phyloP scores from a whole-genome alignment of 2,329 filamentous ascomycete species.

The Exophiala xenobiotica region DNA sequence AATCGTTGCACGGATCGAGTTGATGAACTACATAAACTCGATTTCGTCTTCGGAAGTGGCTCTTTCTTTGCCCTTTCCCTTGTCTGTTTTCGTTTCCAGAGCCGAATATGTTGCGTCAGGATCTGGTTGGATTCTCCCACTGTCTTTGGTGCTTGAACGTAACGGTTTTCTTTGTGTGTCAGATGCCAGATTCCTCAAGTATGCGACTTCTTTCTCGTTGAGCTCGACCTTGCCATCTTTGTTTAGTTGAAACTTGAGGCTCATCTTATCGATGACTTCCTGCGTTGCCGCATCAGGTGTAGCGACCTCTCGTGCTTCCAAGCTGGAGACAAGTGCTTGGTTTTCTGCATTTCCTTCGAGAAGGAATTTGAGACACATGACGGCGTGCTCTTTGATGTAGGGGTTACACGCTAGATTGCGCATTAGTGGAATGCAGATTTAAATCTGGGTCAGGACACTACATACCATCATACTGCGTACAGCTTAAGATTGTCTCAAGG shows the following conservation, averaged over 20 bases:
- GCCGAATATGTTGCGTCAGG: not conserved
- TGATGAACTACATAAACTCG: constrained; percentile 6
- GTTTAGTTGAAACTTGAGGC: constrained; percentile 45
- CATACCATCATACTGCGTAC: constrained; percentile 83
- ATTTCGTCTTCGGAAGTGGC: not conserved
- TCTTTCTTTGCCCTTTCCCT: constrained; percentile 16
- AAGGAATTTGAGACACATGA: constrained; percentile 78
- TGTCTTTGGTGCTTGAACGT: not conserved
- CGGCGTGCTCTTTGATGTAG: constrained; percentile 87
- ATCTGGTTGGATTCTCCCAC: not conserved
- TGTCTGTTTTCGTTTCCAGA: constrained; percentile 2
- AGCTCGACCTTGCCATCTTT: constrained; percentile 39
- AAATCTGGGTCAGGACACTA: not conserved
- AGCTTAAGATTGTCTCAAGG: constrained; percentile 82
- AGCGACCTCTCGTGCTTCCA: constrained; percentile 47
- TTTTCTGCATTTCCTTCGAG: constrained; percentile 54
- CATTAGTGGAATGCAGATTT: not conserved
- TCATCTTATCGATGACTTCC: constrained; percentile 42
- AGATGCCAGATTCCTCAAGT: not conserved
- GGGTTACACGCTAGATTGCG: constrained; percentile 58
- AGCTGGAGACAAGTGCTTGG: constrained; percentile 53
- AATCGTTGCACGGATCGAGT: not conserved
- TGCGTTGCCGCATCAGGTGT: constrained; percentile 37
- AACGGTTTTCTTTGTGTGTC: not conserved
- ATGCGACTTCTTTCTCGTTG: not conserved